Evolutionary conservation across 2,329 filamentous ascomycete species (phyloP), one percentile per base, ranked within the genome.

Genomic region (Fusarium xylarioides): DNA sequence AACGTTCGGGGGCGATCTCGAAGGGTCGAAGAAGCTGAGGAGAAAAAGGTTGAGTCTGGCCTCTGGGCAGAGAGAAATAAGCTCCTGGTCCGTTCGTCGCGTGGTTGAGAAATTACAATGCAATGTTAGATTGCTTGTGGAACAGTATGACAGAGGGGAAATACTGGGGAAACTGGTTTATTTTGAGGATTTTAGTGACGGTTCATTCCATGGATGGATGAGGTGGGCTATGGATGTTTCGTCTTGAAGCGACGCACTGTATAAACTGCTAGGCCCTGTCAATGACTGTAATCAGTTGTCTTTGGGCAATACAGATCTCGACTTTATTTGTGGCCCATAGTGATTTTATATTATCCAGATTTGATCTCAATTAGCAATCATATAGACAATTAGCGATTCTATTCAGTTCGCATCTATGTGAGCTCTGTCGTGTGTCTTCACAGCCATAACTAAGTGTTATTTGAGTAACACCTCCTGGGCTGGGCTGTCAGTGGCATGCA

Each of bases 1-100:
- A 58, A 54, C 49, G 53, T 38, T 40, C 32, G 47, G 71, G 49
- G 70, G 52, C 58, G 71, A 74, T 74, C 71, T 71, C 38, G 63
- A 74, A 74, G 55, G 60, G 30, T 53, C 38, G 42, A 59, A 68
- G 70, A 74, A 46, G n/a, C 32, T 26, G 43, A 66, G 15, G 47
- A 40, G 34, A 21, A 38, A 68, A 32, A 43, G 23, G 52, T 43
- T 37, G 56, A 42, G n/a, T 46, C 14, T n/a, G 44, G 46, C 32
- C 21, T 34, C 26, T 42, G 16, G 19, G 32, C 19, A n/a, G 18
- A 37, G 16, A 50, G 59, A 42, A 65, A 54, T 38, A 64, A 69
- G 65, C 66, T 69, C 58, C 53, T 69, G 50, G 66, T 43, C 66
- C 58, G 57, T 69, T 52, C 46, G 38, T 62, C 52, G 59, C 28